phyloP scores from a whole-genome alignment of 176 grass and related monocot genomes.

The Musa acuminata region DNA sequence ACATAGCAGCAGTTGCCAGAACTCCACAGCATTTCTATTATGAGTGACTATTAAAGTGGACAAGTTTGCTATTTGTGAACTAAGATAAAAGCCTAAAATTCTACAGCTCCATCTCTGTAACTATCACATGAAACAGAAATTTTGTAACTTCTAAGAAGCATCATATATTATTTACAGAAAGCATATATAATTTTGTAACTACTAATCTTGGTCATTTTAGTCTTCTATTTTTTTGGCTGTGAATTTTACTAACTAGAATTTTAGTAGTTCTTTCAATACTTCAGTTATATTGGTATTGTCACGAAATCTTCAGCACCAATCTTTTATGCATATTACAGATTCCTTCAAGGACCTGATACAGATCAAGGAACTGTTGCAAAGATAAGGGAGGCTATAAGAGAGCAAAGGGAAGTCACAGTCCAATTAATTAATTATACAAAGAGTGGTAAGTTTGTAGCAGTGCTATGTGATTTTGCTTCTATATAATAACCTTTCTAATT shows the following conservation, averaged over 20 bases:
- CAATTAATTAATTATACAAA: constrained; percentile 99
- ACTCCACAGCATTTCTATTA: too few relatives aligned
- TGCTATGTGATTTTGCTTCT: not conserved
- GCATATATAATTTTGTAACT: not conserved
- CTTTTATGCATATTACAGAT: constrained; percentile 26
- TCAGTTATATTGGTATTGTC: not conserved
- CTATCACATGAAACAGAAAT: too few relatives aligned
- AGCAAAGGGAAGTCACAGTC: constrained; percentile 83
- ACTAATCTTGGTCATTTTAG: not conserved
- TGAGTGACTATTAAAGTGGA: too few relatives aligned
- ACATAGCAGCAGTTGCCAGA: too few relatives aligned
- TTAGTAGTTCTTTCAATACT: not conserved
- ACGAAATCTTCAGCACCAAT: not conserved
- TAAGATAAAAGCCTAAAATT: too few relatives aligned
- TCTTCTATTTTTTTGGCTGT: not conserved
- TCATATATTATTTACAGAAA: too few relatives aligned
- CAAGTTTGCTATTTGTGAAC: too few relatives aligned
- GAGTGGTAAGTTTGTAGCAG: constrained; percentile 44
- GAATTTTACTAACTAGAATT: not conserved
- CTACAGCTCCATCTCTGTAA: too few relatives aligned
- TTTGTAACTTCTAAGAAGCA: too few relatives aligned
- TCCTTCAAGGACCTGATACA: constrained; percentile 96
- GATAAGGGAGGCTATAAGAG: constrained; percentile 81
- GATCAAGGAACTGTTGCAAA: constrained; percentile 73
- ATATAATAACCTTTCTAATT: not conserved